Evolutionary conservation across 192 early-diverging fungal species (phyloP), one percentile per base, ranked within the genome.

Genomic region (Coemansia sp.): DNA sequence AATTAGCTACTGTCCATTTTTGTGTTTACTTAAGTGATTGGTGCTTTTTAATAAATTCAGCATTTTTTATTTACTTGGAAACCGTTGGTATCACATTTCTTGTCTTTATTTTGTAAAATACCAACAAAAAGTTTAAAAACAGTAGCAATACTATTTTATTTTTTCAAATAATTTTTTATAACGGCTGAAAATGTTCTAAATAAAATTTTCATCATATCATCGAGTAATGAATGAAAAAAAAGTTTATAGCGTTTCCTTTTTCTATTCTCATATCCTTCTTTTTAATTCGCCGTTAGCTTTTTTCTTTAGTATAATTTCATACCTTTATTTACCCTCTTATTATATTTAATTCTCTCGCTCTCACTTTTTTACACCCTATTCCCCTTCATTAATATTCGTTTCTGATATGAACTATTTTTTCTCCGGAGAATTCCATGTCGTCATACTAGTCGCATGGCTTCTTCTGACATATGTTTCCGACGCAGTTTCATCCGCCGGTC

Each of bases 321-420:
- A 28, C 22, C 17, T 54, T 54, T 20, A 15, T 54, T 41, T 41
- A 41, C n/a, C 7, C 7, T 20, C 53, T 55, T 55, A 8, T 28
- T 52, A 12, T 48, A 12, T 48, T 48, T 48, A 15, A 1, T 55
- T 20, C n/a, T 28, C 18, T 28, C n/a, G 8, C 8, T 28, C 53
- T 8, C 8, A 1, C 51, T 52, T 20, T 15, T 5, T 14, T 14
- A 5, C 18, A 20, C 53, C 22, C 35, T 57, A 34, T 57, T 32
- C 18, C 18, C 4, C 8, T 34, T 20, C n/a, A 9, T 28, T 55
- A 28, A 6, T 8, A 18, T 20, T 41, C 41, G 4, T 61, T 38
- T 20, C 14, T 11, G 8, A 17, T 38, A 69, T 69, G 67, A 69
- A 55, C 33, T 55, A 61, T 41, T 61, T 61, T 38, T 39, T 41